These are phyloP conservation scores for Dendrothele bispora DNA, from an alignment of 768 basidiomycete species.

Conservation along the genomic window DNA sequence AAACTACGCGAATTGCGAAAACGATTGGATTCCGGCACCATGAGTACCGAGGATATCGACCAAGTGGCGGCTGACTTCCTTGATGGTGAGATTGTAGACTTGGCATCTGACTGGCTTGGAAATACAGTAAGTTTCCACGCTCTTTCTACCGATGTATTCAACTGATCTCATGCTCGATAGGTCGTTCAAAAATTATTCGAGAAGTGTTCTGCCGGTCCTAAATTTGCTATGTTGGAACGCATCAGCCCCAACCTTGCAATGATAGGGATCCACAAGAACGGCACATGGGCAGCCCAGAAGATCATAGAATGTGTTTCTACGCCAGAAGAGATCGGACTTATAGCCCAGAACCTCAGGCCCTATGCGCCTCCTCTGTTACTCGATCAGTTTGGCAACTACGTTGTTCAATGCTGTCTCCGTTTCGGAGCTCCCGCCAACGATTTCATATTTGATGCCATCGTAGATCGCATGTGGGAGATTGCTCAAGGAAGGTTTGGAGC, in stretches of 20 bases:
- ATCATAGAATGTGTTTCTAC: conserved; percentile 93
- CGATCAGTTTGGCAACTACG: conserved; percentile 93
- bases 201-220: conserved; percentile 72
- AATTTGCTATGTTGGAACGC: conserved; percentile 91
- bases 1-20: conserved; percentile 94
- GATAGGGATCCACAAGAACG: conserved; percentile 99
- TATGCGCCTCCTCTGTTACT: conserved; percentile 93
- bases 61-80: conserved; percentile 87
- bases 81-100: conserved; percentile 91
- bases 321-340: conserved; percentile 81
- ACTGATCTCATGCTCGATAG: conserved; percentile 31
- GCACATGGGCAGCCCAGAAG: conserved; percentile 99
- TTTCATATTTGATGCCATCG: conserved; percentile 97
- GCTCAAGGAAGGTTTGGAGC: conserved; percentile 98
- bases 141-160: not conserved
- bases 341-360: conserved; percentile 84
- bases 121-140: conserved; percentile 69
- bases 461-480: conserved; percentile 97
- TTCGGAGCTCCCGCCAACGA: conserved; percentile 82
- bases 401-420: conserved; percentile 88
- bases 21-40: conserved; percentile 86
- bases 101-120: conserved; percentile 97
- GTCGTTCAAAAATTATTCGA: conserved; percentile 98
- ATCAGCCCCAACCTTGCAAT: conserved; percentile 92
- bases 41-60: conserved; percentile 85